Evolutionary conservation across 371 early-diverging fungal species (phyloP).

Genomic region (Chytridiales sp.): DNA sequence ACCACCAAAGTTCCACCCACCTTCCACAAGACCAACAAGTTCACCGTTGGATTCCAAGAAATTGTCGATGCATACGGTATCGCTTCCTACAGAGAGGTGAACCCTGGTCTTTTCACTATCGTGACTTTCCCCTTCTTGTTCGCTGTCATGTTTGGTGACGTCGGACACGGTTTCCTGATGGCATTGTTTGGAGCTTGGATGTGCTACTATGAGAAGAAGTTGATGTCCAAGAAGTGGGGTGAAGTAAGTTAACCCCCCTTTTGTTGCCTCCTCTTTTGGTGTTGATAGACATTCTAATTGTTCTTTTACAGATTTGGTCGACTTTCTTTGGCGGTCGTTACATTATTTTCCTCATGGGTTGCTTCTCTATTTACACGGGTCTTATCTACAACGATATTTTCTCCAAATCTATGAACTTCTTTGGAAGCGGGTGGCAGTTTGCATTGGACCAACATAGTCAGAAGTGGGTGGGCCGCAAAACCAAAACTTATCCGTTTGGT

Average conservation of each 20-base stretch:
- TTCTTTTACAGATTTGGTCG: constrained; percentile 65
- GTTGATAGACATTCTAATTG: not conserved
- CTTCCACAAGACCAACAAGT: constrained; percentile 92
- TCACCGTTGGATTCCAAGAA: constrained; percentile 95
- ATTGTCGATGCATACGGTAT: constrained; percentile 99
- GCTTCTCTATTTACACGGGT: constrained; percentile 97
- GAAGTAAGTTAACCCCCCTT: constrained; percentile 56
- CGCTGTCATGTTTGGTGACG: constrained; percentile 99
- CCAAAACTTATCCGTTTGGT: constrained; percentile 64
- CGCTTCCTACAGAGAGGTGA: constrained; percentile 98
- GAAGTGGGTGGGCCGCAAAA: constrained; percentile 37
- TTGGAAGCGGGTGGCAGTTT: constrained; percentile 76
- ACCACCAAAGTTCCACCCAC: constrained; percentile 94
- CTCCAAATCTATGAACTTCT: constrained; percentile 77
- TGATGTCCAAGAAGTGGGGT: constrained; percentile 67
- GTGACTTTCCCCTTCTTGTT: constrained; percentile 99
- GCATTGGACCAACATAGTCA: constrained; percentile 19
- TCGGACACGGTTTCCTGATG: constrained; percentile 96
- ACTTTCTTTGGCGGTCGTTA: constrained; percentile 97
- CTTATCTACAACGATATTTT: constrained; percentile 98
- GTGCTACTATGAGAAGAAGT: constrained; percentile 77
- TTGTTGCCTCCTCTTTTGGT: not conserved
- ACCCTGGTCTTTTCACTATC: constrained; percentile 97
- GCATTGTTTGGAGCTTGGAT: constrained; percentile 75
- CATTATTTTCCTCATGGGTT: constrained; percentile 94